Evolutionary conservation across 129 eudicot species (phyloP).

Genomic region (Helianthus annuus): HanXRQr2.0-SUNRISE NC_035439.2:120968221-120968720

Average conservation of each 20-base stretch:
- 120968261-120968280: not conserved
- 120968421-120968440: conserved; percentile 19
- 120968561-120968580: no score
- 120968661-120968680: no score
- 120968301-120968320: not conserved
- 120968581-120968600: no score
- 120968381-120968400: not conserved
- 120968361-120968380: not conserved
- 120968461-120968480: conserved; percentile 32
- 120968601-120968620: no score
- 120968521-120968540: not conserved
- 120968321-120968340: not conserved
- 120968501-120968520: conserved; percentile 8
- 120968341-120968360: not conserved
- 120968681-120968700: no score
- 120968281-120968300: not conserved
- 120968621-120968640: no score
- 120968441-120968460: conserved; percentile 19
- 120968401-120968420: not conserved
- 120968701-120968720: no score
- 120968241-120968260: no score
- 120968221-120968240: no score
- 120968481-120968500: conserved; percentile 21
- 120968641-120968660: no score
- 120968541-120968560: no score